Evolutionary conservation across 495 filamentous ascomycete genomes (phyloP), one percentile per base, ranked within the genome.

Genomic region (Podospora bellae-mahoneyi): DNA sequence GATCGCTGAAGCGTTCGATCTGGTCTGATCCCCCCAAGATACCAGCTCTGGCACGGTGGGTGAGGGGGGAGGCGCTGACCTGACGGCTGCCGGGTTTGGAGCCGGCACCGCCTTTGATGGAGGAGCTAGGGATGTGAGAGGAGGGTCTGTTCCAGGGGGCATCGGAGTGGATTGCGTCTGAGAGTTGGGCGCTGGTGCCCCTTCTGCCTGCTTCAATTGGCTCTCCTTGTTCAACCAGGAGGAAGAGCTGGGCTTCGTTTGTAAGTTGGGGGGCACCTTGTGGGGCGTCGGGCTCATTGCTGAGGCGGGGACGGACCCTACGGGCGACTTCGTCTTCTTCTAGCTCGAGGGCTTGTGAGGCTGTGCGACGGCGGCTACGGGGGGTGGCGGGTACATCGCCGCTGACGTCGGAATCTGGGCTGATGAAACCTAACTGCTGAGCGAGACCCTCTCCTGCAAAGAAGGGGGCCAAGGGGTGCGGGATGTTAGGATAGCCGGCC

Each of bases 131-230:
- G 0, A 82, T 64, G 32, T 74, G 70, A 3, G 81, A 82, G 19
- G 79, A 80, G 13, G 69, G 73, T 30, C 80, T 79, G 68, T 81
- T 83, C 82, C 82, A 84, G 30, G 82, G 81, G 59, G 75, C 72
- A 39, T 81, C 81, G 32, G 80, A 78, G 30, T 72, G 75, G 54
- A 79, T 68, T 54, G 30, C 30, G 30, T 82, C 79, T 18, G 78
- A 78, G 67, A 82, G 78, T 56, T 74, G 66, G 13, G 69, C 72
- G 15, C 67, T 74, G 0, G 76, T 76, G 15, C 77, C 75, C 68
- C 81, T 76, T 70, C 81, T 76, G 65, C 79, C 81, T 5, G 80
- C 55, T 59, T 84, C 82, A 10, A 74, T 71, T 60, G 58, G 3
- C 23, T 6, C 64, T 23, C 65, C 66, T 18, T 68, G 62, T 26